Conservation (phyloP, 345 rosid genomes). For the Aurinia saxatilis region DNA sequence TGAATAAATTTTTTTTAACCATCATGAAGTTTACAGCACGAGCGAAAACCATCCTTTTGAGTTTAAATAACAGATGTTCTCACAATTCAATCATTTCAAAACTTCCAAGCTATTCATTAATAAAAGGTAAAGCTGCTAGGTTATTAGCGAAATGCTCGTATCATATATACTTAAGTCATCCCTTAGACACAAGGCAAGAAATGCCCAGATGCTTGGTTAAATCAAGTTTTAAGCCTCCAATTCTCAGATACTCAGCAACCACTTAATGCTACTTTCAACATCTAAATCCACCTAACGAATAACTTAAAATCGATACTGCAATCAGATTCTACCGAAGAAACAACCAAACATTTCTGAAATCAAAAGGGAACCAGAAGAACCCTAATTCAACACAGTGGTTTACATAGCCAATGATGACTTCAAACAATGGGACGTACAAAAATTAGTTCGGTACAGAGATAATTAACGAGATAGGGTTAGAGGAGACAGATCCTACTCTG, state of each 20-base stretch:
- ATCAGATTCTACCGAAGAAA: too few relatives aligned
- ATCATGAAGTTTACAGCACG: neutral
- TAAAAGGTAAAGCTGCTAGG: too few relatives aligned
- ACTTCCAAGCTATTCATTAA: too few relatives aligned
- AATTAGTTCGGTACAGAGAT: neutral
- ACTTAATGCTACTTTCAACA: too few relatives aligned
- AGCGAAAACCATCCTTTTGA: neutral
- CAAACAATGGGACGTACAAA: neutral
- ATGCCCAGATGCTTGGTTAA: too few relatives aligned
- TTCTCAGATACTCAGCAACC: too few relatives aligned
- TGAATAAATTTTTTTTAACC: neutral
- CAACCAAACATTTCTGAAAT: neutral
- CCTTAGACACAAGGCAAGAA: too few relatives aligned
- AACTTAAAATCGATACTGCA: too few relatives aligned
- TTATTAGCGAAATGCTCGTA: too few relatives aligned
- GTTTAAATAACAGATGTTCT: neutral
- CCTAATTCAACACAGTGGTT: conserved; percentile 1
- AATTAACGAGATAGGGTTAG: neutral
- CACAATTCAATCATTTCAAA: neutral
- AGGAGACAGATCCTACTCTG: conserved; percentile 42
- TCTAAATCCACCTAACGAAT: too few relatives aligned
- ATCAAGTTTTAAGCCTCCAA: too few relatives aligned
- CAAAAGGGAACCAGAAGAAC: neutral
- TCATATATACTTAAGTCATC: too few relatives aligned
- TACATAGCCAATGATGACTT: neutral